phyloP scores from a whole-genome alignment of 305 asterid species.

The Fraxinus ornus region DNA sequence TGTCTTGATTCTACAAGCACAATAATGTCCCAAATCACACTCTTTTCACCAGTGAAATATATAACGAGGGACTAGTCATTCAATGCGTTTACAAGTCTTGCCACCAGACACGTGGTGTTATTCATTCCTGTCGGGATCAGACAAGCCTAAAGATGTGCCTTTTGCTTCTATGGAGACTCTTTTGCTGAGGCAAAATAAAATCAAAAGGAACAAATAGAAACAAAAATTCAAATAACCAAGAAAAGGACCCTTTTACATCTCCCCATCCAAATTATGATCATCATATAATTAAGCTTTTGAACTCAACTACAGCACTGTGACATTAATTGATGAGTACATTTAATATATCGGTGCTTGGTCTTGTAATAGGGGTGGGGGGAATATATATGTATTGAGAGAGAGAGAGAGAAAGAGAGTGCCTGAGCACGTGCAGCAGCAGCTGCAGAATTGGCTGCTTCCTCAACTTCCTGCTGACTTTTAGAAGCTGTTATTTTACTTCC shows the following conservation, averaged over 20 bases:
- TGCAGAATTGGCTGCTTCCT: constrained; percentile 89
- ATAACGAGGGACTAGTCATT: not conserved
- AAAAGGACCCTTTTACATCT: not conserved
- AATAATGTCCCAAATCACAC: not conserved
- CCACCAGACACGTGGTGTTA: not conserved
- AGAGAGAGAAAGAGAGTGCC: constrained; percentile 40
- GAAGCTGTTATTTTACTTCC: constrained; percentile 95
- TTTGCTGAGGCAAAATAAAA: not conserved
- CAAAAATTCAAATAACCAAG: not conserved
- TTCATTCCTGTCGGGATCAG: not conserved
- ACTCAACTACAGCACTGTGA: not conserved
- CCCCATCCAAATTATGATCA: not conserved
- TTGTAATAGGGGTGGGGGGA: not conserved
- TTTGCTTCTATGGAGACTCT: not conserved
- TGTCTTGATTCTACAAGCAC: not conserved
- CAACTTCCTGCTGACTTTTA: constrained; percentile 96
- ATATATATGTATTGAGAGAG: not conserved
- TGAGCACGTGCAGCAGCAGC: constrained; percentile 93
- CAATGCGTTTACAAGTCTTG: not conserved
- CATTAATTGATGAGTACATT: not conserved
- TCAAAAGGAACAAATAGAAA: not conserved
- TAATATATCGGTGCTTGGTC: not conserved
- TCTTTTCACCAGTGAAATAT: not conserved
- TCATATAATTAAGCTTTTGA: not conserved
- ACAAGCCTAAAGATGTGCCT: not conserved